Evolutionary conservation across 1,284 basidiomycete genomes (phyloP), one percentile per base, ranked within the genome.

Genomic region (Pseudozyma flocculosa): DNA sequence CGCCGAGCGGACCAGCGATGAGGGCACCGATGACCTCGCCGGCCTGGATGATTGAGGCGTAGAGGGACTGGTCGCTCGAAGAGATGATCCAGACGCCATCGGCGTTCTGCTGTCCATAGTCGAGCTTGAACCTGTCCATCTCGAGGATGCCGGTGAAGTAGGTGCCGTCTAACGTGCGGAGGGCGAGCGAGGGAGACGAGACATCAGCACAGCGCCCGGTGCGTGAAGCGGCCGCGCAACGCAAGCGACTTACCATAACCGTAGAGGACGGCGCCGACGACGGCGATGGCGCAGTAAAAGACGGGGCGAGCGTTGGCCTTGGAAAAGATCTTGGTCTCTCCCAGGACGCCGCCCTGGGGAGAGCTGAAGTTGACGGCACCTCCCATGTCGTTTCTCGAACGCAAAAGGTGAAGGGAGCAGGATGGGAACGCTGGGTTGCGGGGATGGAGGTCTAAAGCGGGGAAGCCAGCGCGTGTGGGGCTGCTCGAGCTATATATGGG

Each of bases 1-100:
- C 80, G 56, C 80, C 80, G 45, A 81, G 70, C 18, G 78, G 73
- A 18, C 76, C 79, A 26, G 80, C 79, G 8, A 71, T 52, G 14
- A 81, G 73, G 2, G 79, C 78, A 19, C 80, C 80, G 45, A 80
- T 55, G 34, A 81, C 69, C 51, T 81, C 80, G 57, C 80, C 80
- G 19, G 80, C 80, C 51, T 81, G 80, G 8, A 81, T 79, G 57
- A 81, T 80, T 13, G 78, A 79, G 9, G 80, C 77, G 48, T 65
- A 57, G 29, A 76, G 60, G 5, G 72, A 70, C 40, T 69, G 58
- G 38, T 78, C 60, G 23, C 46, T 47, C n/a, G 74, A 68, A 2
- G 65, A 59, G 37, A 78, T 54, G 24, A 58, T 42, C 48, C 63
- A 66, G 10, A 57, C 42, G 34, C 68, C 61, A 13, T 67, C 24